Percentiles rank a stretch among this genome's conserved stretches.
phyloP scores from a whole-genome alignment of 306 rosid genomes.

The Vachellia pachyceras region DNA sequence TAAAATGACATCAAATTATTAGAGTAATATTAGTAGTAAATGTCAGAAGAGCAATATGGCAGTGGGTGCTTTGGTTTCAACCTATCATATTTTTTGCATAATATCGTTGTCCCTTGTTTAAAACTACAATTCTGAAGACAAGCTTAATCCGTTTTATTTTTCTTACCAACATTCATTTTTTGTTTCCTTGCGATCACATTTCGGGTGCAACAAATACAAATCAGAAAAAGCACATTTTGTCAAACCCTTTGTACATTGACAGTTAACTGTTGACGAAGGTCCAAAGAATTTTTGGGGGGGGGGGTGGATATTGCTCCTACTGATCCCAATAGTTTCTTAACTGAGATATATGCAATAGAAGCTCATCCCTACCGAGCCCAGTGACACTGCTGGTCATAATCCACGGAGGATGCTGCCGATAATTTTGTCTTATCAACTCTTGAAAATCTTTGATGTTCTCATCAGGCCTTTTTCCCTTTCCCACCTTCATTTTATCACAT shows the following conservation, averaged over 20 bases:
- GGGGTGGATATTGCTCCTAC: slow-evolving; percentile 28
- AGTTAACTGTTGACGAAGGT: slow-evolving; percentile 19
- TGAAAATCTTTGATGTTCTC: slow-evolving; percentile 82
- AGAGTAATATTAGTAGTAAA: not conserved
- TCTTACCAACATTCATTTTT: too few species aligned
- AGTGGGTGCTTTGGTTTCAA: not conserved
- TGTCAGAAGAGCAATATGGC: not conserved
- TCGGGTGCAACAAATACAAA: not conserved
- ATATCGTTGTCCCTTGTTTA: not conserved
- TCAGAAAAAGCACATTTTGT: not conserved
- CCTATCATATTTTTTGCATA: too few species aligned
- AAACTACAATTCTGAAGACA: not conserved
- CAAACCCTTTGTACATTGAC: not conserved
- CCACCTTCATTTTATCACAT: slow-evolving; percentile 79
- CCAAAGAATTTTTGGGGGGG: not conserved
- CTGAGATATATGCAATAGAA: slow-evolving; percentile 86
- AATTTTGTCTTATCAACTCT: slow-evolving; percentile 71
- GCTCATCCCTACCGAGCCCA: slow-evolving; percentile 88
- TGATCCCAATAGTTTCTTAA: slow-evolving; percentile 94
- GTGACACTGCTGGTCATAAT: slow-evolving; percentile 94
- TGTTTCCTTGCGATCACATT: too few species aligned
- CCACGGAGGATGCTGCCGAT: slow-evolving; percentile 83
- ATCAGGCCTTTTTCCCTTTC: slow-evolving; percentile 80
- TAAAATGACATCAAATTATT: not conserved
- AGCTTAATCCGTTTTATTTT: too few species aligned